A percentile compares a stretch with the other conserved stretches of the same genome.
Evolutionary conservation across 176 grass and related monocot genomes (phyloP).

Genomic region (Dactylis glomerata): DNA sequence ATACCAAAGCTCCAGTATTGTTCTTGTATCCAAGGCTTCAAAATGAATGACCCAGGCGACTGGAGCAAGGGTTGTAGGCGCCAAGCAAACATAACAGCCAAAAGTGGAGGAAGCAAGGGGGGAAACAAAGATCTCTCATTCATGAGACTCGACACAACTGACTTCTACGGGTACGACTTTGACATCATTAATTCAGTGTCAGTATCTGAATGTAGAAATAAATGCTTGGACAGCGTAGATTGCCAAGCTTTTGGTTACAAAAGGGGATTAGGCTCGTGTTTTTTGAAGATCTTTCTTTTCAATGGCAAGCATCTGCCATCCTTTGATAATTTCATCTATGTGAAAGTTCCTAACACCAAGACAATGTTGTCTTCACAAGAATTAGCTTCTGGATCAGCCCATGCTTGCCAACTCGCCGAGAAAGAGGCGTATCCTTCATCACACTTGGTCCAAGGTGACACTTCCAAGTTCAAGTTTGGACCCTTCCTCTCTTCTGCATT

Average conservation of each 20-base stretch:
- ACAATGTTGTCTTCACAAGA: neutral
- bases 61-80: slow-evolving; percentile 57
- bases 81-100: neutral
- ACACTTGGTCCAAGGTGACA: neutral
- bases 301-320: slow-evolving; percentile 35
- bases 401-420: slow-evolving; percentile 17
- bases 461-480: slow-evolving; percentile 24
- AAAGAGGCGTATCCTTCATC: neutral
- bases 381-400: neutral
- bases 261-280: slow-evolving; percentile 24
- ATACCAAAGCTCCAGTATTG: neutral
- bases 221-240: slow-evolving; percentile 1
- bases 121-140: neutral
- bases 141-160: neutral
- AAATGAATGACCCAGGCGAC: slow-evolving; percentile 37
- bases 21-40: slow-evolving; percentile 43
- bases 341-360: slow-evolving; percentile 34
- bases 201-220: slow-evolving; percentile 1
- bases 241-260: slow-evolving; percentile 52
- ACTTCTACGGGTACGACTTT: slow-evolving; percentile 52
- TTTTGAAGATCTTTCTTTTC: slow-evolving; percentile 32
- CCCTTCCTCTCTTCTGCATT: slow-evolving; percentile 49
- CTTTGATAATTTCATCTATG: slow-evolving; percentile 15
- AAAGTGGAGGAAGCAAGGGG: neutral
- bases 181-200: neutral